These are phyloP conservation scores for Plectosphaerella sp. DNA, from an alignment of 2,329 filamentous ascomycete species.

Conservation along the genomic window DNA sequence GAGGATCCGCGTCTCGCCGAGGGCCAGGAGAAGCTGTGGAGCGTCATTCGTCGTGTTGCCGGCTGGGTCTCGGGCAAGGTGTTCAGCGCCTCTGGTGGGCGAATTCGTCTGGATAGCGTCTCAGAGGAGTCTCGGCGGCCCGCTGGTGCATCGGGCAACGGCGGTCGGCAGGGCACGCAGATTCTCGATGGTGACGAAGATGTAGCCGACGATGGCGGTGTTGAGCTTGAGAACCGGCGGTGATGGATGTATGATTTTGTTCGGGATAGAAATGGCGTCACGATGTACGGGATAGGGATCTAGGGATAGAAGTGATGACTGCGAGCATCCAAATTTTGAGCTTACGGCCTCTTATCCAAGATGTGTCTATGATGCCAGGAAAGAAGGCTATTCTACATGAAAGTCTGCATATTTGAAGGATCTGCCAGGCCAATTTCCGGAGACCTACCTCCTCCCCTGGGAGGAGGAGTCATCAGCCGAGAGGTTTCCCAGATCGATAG, in stretches of 20 bases:
- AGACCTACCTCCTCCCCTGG: not conserved
- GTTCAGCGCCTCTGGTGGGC: conserved; percentile 47
- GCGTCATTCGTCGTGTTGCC: conserved; percentile 44
- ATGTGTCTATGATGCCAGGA: no score
- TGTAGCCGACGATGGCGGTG: conserved; percentile 28
- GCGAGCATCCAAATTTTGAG: no score
- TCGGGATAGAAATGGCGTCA: no score
- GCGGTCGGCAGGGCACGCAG: conserved; percentile 16
- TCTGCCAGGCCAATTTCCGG: not conserved
- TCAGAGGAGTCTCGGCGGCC: conserved; percentile 34
- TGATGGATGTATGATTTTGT: conserved; percentile 10
- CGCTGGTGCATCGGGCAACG: conserved; percentile 14
- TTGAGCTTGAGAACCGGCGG: conserved; percentile 36
- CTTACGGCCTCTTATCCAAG: no score
- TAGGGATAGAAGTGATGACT: no score
- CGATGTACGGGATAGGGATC: no score
- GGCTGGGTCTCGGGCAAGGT: conserved; percentile 57
- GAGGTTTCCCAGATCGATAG: conserved; percentile 26
- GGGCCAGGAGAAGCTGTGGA: conserved; percentile 64
- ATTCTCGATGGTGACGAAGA: conserved; percentile 40
- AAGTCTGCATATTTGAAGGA: no score
- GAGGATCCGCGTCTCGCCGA: conserved; percentile 52
- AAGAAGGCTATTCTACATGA: no score
- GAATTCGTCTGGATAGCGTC: conserved; percentile 45
- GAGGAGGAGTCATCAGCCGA: conserved; percentile 9